phyloP scores from a whole-genome alignment of 306 rosid species.

The Lithocarpus polystachyus region DNA sequence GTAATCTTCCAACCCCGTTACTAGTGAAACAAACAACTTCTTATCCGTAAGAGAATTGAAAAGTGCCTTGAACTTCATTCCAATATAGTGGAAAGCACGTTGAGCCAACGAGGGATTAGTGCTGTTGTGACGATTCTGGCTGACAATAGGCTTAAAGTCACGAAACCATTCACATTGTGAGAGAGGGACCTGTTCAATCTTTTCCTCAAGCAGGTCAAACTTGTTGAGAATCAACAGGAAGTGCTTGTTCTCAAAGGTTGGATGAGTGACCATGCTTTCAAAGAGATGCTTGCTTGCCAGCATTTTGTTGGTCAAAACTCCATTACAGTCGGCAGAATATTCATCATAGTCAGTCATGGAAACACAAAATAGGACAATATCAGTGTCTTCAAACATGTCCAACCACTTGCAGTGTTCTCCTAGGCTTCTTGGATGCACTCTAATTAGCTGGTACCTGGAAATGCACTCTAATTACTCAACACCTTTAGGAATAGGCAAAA shows the following conservation, averaged over 20 bases:
- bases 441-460: constrained; percentile 56
- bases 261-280: constrained; percentile 49
- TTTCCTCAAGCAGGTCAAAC: constrained; percentile 63
- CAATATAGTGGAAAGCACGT: constrained; percentile 64
- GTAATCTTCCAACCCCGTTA: constrained; percentile 56
- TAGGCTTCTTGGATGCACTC: constrained; percentile 58
- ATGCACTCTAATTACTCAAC: background rate
- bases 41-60: constrained; percentile 39
- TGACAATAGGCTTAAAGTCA: constrained; percentile 56
- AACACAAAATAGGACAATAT: constrained; percentile 53
- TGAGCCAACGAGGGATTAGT: constrained; percentile 54
- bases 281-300: constrained; percentile 59
- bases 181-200: constrained; percentile 50
- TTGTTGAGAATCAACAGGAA: constrained; percentile 67
- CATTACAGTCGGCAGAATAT: constrained; percentile 37
- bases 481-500: background rate
- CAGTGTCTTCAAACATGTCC: constrained; percentile 65
- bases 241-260: constrained; percentile 38
- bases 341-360: constrained; percentile 65
- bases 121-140: constrained; percentile 24
- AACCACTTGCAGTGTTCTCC: constrained; percentile 72
- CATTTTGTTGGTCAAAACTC: constrained; percentile 56
- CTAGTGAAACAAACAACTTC: constrained; percentile 62
- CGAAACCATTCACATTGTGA: constrained; percentile 64
- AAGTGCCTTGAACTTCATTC: constrained; percentile 60